A percentile compares a stretch with the other conserved stretches of the same genome.
Evolutionary conservation across 768 basidiomycete species (phyloP).

Genomic region (Leccinum longicurvipes): DNA sequence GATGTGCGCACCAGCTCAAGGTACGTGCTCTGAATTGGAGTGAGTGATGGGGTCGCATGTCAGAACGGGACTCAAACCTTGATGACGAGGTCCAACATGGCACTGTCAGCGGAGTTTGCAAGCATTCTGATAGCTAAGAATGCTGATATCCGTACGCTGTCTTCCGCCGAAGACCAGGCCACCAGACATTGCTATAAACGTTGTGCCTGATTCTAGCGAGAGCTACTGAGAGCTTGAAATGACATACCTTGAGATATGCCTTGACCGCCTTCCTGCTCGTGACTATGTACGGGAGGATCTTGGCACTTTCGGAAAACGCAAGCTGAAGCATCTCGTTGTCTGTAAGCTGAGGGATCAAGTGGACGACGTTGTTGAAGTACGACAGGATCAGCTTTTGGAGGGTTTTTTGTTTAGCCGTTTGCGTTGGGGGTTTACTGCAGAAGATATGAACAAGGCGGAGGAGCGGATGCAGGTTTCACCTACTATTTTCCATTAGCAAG

Average conservation of each 20-base stretch:
- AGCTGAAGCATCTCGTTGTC: conserved; percentile 63
- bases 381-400: conserved; percentile 86
- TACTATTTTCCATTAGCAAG: conserved; percentile 83
- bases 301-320: conserved; percentile 80
- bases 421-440: conserved; percentile 81
- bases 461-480: conserved; percentile 26
- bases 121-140: conserved; percentile 83
- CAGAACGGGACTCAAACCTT: conserved; percentile 50
- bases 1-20: conserved; percentile 78
- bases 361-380: conserved; percentile 84
- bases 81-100: conserved; percentile 79
- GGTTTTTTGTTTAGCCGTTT: conserved; percentile 76
- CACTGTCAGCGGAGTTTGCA: conserved; percentile 72
- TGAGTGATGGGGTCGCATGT: neutral
- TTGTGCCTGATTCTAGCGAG: neutral
- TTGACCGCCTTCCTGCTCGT: conserved; percentile 83
- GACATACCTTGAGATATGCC: conserved; percentile 77
- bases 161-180: conserved; percentile 79
- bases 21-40: conserved; percentile 69
- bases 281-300: conserved; percentile 85
- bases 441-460: neutral
- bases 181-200: conserved; percentile 67
- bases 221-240: neutral
- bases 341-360: conserved; percentile 73
- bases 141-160: conserved; percentile 78